Conservation (phyloP, 768 basidiomycete species). For the Leccinum incarnatum region DNA sequence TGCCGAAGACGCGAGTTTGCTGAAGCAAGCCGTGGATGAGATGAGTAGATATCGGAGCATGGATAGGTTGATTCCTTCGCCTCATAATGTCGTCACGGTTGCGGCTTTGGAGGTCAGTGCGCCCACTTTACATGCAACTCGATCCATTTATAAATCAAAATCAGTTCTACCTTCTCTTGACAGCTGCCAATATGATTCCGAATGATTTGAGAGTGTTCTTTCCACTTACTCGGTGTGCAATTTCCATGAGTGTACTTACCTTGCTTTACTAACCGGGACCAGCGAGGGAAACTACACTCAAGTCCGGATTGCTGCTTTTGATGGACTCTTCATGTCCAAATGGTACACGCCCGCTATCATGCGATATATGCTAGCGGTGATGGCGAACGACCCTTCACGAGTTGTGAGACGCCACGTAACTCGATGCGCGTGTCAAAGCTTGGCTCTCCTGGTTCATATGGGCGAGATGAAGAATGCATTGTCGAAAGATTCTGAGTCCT, state of each 20-base stretch:
- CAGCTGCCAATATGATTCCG: constrained; percentile 72
- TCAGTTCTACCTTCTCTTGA: constrained; percentile 79
- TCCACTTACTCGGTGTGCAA: constrained; percentile 77
- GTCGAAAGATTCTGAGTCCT: constrained; percentile 65
- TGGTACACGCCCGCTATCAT: constrained; percentile 84
- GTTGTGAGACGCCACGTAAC: constrained; percentile 85
- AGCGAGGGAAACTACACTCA: constrained; percentile 94
- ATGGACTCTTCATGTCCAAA: constrained; percentile 32
- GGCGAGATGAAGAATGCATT: constrained; percentile 80
- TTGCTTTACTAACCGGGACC: constrained; percentile 12
- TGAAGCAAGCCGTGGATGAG: constrained; percentile 71
- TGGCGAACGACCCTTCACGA: constrained; percentile 82
- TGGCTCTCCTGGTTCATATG: constrained; percentile 82
- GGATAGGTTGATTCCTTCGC: constrained; percentile 92
- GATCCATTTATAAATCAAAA: constrained; percentile 7
- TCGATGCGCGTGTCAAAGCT: constrained; percentile 77
- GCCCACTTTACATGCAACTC: not conserved
- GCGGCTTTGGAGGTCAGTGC: constrained; percentile 83
- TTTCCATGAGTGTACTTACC: not conserved
- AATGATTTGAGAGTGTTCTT: constrained; percentile 79
- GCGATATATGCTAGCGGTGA: constrained; percentile 83
- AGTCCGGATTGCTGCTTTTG: constrained; percentile 59
- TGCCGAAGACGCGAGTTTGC: constrained; percentile 62
- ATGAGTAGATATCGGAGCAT: constrained; percentile 91
- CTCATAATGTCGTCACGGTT: constrained; percentile 89